Percentiles rank a stretch among this genome's conserved stretches.
phyloP scores from a whole-genome alignment of 2,329 filamentous ascomycete species.

The Truncatella angustata region DNA sequence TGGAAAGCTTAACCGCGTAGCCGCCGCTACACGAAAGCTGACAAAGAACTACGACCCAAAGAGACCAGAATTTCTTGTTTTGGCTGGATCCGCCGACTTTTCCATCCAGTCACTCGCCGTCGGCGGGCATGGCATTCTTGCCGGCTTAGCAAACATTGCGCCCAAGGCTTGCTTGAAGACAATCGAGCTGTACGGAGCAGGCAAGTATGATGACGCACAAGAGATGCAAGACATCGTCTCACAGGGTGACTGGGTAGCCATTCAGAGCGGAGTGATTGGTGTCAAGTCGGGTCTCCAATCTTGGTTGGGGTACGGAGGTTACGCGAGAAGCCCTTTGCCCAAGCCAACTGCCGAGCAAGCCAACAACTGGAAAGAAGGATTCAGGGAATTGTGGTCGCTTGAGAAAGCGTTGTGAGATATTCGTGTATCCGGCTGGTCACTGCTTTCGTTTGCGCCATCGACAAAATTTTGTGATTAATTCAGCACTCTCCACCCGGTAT shows the following conservation, averaged over 20 bases:
- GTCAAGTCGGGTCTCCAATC: constrained; percentile 66
- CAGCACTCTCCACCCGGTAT: no score
- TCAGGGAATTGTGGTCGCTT: constrained; percentile 48
- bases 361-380: constrained; percentile 53
- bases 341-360: constrained; percentile 48
- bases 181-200: constrained; percentile 57
- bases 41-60: constrained; percentile 29
- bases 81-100: constrained; percentile 73
- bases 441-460: no score
- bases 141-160: constrained; percentile 69
- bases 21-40: constrained; percentile 51
- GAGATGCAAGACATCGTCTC: constrained; percentile 65
- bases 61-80: constrained; percentile 59
- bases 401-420: constrained; percentile 46
- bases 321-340: constrained; percentile 47
- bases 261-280: constrained; percentile 68
- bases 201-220: constrained; percentile 58
- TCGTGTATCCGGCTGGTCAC: no score
- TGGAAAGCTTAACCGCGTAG: constrained; percentile 65
- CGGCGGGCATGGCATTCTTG: constrained; percentile 70
- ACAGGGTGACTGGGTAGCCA: constrained; percentile 70
- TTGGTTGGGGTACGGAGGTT: constrained; percentile 68
- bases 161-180: constrained; percentile 64
- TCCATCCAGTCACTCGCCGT: constrained; percentile 66
- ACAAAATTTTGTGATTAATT: no score